Percentiles rank a stretch among this genome's conserved stretches.
phyloP scores from a whole-genome alignment of 805 yeast genomes.

The Saturnispora serradocipensis region DNA sequence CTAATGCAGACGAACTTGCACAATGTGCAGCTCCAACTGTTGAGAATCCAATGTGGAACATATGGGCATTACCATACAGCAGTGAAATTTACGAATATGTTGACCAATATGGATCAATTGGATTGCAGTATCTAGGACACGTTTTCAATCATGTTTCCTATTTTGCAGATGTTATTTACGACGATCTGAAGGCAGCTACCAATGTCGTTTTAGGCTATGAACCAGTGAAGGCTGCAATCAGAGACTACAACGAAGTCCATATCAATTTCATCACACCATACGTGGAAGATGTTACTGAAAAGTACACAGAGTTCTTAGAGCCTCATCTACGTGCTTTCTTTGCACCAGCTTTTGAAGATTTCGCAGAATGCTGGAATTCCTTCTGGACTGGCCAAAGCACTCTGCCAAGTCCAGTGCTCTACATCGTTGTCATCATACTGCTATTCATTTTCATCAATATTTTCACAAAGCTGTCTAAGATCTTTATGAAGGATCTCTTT shows the following conservation, averaged over 20 bases:
- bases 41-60: not conserved
- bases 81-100: not conserved
- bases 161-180: conserved; percentile 3
- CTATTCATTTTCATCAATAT: conserved; percentile 8
- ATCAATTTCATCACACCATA: not conserved
- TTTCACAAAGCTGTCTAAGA: conserved; percentile 11
- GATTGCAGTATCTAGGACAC: not conserved
- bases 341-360: conserved; percentile 1
- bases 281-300: not conserved
- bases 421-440: not conserved
- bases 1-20: not conserved
- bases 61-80: not conserved
- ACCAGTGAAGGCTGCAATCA: conserved; percentile 1
- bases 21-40: not conserved
- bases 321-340: not conserved
- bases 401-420: conserved; percentile 5
- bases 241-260: not conserved
- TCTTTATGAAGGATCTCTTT: conserved; percentile 19
- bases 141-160: not conserved
- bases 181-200: conserved; percentile 9
- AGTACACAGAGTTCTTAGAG: not conserved
- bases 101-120: not conserved
- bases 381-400: not conserved
- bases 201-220: conserved; percentile 8
- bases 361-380: not conserved